A percentile compares a stretch with the other conserved stretches of the same genome.
Conservation (phyloP, 768 basidiomycete species). For the Auricularia auricula-judae region DNA sequence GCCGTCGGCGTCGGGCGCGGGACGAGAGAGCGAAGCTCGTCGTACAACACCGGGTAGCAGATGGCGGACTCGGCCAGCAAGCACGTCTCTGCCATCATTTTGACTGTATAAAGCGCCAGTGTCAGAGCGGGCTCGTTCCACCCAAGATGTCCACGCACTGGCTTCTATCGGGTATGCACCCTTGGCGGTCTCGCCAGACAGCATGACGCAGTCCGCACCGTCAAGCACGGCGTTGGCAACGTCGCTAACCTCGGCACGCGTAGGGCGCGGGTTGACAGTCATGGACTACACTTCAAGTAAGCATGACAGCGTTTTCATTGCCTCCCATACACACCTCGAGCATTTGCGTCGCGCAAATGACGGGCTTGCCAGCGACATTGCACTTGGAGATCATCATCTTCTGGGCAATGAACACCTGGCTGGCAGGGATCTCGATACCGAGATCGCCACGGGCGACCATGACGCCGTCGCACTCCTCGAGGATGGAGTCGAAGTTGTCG, state of each 20-base stretch:
- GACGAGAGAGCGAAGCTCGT: constrained; percentile 72
- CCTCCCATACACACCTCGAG: constrained; percentile 56
- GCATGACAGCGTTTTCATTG: background rate
- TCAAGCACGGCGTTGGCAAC: constrained; percentile 99
- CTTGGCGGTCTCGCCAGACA: constrained; percentile 99
- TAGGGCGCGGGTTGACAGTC: constrained; percentile 98
- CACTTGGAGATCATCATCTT: constrained; percentile 99
- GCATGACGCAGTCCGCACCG: constrained; percentile 98
- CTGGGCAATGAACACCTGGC: constrained; percentile 97
- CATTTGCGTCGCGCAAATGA: constrained; percentile 99
- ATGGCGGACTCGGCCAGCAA: constrained; percentile 91
- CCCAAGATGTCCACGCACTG: constrained; percentile 36
- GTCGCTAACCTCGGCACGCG: constrained; percentile 97
- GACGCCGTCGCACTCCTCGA: constrained; percentile 91
- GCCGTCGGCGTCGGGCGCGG: constrained; percentile 84
- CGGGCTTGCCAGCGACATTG: constrained; percentile 95
- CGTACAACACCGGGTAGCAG: constrained; percentile 89
- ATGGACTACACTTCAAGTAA: constrained; percentile 53
- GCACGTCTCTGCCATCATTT: constrained; percentile 99
- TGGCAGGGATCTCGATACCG: constrained; percentile 99
- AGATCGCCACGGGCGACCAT: constrained; percentile 99
- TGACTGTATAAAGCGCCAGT: constrained; percentile 36
- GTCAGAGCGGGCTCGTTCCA: constrained; percentile 1
- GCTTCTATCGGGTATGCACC: constrained; percentile 93
- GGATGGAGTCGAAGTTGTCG: constrained; percentile 96